Evolutionary conservation across 345 rosid species (phyloP), one percentile per base, ranked within the genome.

Genomic region (Mangifera indica): DNA sequence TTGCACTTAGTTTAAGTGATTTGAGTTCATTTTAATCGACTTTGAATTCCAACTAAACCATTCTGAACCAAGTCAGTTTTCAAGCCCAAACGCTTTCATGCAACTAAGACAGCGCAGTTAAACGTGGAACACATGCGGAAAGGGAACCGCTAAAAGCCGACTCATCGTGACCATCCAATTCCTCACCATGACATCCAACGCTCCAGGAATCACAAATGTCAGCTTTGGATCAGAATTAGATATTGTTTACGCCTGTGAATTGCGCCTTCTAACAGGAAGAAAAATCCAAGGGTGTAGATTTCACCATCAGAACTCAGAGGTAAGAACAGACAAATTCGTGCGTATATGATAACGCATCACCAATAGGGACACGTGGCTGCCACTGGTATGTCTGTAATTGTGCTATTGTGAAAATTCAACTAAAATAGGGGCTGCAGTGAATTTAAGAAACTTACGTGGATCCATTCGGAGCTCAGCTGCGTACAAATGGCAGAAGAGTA

Each of bases 81-180:
- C n/a, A n/a, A n/a, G n/a, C n/a, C n/a, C n/a, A n/a, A n/a, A n/a
- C n/a, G n/a, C n/a, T n/a, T n/a, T n/a, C n/a, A n/a, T n/a, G n/a
- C n/a, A n/a, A n/a, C 3, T 29, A 29, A 29, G 32, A 1, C 32
- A 59, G 63, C 20, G 2, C 21, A 18, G 22, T 3, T 67, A 69
- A 59, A 80, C 70, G 70, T 76, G 66, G 77, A 21, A 9, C 0
- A 4, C 80, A 80, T 72, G 77, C 77, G 25, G 52, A 3, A 6
- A 4, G 10, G 7, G 63, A 7, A 34, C 24, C 51, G 61, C 34
- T 10, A 54, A 34, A 56, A 20, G 67, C 73, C 78, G 71, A 29
- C 6, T 1, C 14, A 77, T 73, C 73, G 2, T 10, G 17, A 49
- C 78, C 73, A 44, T 70, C 2, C 1, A 49, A 55, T 26, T 14